Evolutionary conservation across 2,329 filamentous ascomycete genomes (phyloP), one percentile per base, ranked within the genome.

Genomic region (Exophiala sideris): DNA sequence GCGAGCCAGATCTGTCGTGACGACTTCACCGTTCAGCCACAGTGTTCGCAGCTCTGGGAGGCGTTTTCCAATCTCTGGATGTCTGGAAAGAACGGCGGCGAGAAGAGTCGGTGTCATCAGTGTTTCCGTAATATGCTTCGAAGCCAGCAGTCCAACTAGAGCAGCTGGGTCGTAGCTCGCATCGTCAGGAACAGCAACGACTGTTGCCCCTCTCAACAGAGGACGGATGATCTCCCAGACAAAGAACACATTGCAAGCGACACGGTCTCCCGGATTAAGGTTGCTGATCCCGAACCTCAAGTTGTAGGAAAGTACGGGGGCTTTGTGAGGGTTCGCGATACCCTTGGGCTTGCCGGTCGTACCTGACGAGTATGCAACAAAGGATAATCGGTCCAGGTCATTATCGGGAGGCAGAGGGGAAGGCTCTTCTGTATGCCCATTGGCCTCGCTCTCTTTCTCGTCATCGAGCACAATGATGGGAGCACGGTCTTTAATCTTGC

Each of bases 221-320:
- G 88, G 88, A 4, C 88, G 85, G 50, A 92, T 70, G 52, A 91
- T 91, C 68, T 92, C 88, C 88, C 88, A 92, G 44, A 91, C 79
- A 67, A 92, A 92, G 70, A 91, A 92, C 55, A 91, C 88, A 74
- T 91, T 92, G 73, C 88, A 91, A n/a, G 88, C 88, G 9, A 91
- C 87, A 5, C 88, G 81, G 62, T 91, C 88, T 12, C 87, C 87
- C 0, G 84, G 85, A 14, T 79, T 71, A 2, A 89, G 74, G 67
- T 91, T 85, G 60, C 83, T 86, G 45, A 91, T 69, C 8, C 73
- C 76, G 65, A 91, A 91, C 68, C 88, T 77, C 59, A 89, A 70
- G 62, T 89, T 76, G 66, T 91, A 91, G 5, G 88, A 91, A 24
- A 81, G 78, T 1, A 91, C 84, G 0, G 88, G 78, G 12, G 88